Conservation (phyloP, 2,329 filamentous ascomycete species). For the Colletotrichum chlorophyti region DNA sequence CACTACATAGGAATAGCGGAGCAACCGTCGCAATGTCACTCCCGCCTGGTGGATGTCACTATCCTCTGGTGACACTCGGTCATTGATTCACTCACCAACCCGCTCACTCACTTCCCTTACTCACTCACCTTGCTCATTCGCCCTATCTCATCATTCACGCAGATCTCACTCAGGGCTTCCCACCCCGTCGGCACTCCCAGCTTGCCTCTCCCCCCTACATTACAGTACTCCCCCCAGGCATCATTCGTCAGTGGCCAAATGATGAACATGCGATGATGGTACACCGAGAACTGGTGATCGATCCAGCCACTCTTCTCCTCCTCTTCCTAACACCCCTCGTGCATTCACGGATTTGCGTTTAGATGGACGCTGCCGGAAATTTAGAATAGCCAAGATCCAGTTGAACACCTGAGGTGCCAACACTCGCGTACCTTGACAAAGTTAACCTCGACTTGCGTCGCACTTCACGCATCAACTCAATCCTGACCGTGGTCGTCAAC, state of each 20-base stretch:
- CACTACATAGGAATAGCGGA: slow-evolving; percentile 26
- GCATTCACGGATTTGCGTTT: too few relatives aligned
- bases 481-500: neutral
- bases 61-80: neutral
- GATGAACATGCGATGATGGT: slow-evolving; percentile 24
- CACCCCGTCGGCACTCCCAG: slow-evolving; percentile 17
- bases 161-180: slow-evolving; percentile 21
- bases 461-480: slow-evolving; percentile 4
- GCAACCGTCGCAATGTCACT: slow-evolving; percentile 8
- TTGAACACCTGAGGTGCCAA: too few relatives aligned
- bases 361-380: too few relatives aligned
- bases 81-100: neutral
- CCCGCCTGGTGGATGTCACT: neutral
- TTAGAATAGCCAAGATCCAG: too few relatives aligned
- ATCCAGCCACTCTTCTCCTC: neutral
- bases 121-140: neutral
- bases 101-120: neutral
- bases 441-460: slow-evolving; percentile 12
- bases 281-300: neutral
- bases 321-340: too few relatives aligned
- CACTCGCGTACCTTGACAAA: too few relatives aligned
- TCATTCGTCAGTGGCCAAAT: slow-evolving; percentile 20
- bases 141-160: slow-evolving; percentile 4
- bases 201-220: slow-evolving; percentile 13
- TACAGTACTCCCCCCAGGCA: slow-evolving; percentile 10